Percentiles rank a stretch among this genome's conserved stretches.
phyloP scores from a whole-genome alignment of 2,329 filamentous ascomycete genomes.

The Acephala macrosclerotiorum region DNA sequence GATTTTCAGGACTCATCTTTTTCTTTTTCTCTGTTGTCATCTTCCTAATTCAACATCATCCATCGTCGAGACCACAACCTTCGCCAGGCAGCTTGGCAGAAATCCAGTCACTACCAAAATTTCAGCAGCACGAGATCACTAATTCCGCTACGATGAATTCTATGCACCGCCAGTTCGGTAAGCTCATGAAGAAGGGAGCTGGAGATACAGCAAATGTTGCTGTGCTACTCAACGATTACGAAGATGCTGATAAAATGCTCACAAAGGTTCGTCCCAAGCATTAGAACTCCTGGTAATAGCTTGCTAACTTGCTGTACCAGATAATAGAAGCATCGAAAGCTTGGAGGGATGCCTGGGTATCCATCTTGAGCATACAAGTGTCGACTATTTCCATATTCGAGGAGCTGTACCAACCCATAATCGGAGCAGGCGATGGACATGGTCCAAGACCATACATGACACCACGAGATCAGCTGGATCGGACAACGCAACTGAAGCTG shows the following conservation, averaged over 20 bases:
- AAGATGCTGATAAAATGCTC: slow-evolving; percentile 79
- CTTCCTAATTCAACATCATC: neutral
- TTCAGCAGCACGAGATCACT: slow-evolving; percentile 15
- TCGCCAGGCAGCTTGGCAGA: slow-evolving; percentile 17
- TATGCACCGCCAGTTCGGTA: slow-evolving; percentile 78
- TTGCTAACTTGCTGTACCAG: slow-evolving; percentile 50
- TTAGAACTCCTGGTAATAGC: slow-evolving; percentile 3
- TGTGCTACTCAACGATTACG: slow-evolving; percentile 78
- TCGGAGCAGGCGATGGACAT: slow-evolving; percentile 67
- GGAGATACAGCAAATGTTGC: slow-evolving; percentile 81
- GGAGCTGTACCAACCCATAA: slow-evolving; percentile 77
- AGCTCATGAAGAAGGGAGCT: slow-evolving; percentile 70
- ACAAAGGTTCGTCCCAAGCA: slow-evolving; percentile 62
- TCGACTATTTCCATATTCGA: slow-evolving; percentile 73
- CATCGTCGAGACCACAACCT: neutral
- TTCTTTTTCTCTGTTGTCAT: slow-evolving; percentile 14
- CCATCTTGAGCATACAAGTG: slow-evolving; percentile 73
- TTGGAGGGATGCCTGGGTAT: slow-evolving; percentile 82
- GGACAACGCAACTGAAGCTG: slow-evolving; percentile 69
- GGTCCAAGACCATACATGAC: slow-evolving; percentile 65
- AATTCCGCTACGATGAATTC: slow-evolving; percentile 63
- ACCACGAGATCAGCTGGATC: slow-evolving; percentile 66
- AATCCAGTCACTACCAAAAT: slow-evolving; percentile 22
- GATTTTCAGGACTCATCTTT: slow-evolving; percentile 4
- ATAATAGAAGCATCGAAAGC: slow-evolving; percentile 77